Conservation (phyloP, 2,329 filamentous ascomycete genomes). For the Pseudogymnoascus sp. region DNA sequence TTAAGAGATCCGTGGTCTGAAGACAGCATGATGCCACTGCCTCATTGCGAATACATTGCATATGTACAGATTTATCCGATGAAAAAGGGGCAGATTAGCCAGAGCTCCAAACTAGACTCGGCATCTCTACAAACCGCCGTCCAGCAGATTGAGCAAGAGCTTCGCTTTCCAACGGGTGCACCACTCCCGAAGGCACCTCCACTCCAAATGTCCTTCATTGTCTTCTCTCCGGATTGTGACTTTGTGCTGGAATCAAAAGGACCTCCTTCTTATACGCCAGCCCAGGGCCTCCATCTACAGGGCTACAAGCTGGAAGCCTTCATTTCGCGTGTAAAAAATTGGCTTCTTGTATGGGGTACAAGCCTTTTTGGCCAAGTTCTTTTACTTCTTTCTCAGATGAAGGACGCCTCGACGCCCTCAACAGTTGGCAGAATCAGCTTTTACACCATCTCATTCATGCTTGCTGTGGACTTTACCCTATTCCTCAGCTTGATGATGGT, state of each 20-base stretch:
- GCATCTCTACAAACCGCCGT: constrained; percentile 32
- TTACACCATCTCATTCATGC: constrained; percentile 51
- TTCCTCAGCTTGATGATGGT: constrained; percentile 47
- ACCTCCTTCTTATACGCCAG: constrained; percentile 44
- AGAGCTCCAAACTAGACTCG: not conserved
- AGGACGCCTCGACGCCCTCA: constrained; percentile 58
- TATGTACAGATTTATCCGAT: constrained; percentile 65
- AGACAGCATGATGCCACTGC: constrained; percentile 50
- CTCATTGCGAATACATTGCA: constrained; percentile 82
- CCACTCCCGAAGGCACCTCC: constrained; percentile 44
- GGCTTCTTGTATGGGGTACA: constrained; percentile 46
- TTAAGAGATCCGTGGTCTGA: constrained; percentile 63
- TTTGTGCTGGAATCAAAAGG: constrained; percentile 59
- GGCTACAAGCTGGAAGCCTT: constrained; percentile 55
- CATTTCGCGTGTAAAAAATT: constrained; percentile 48
- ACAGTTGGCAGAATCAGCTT: constrained; percentile 60
- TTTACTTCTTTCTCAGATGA: constrained; percentile 55
- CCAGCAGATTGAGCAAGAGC: constrained; percentile 51
- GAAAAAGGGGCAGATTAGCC: not conserved
- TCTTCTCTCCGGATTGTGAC: constrained; percentile 61
- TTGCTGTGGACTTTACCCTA: constrained; percentile 49
- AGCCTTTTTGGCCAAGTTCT: constrained; percentile 54
- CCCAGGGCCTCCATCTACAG: constrained; percentile 46
- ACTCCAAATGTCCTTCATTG: constrained; percentile 52
- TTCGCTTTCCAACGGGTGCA: constrained; percentile 52